Percentiles rank a stretch among this genome's conserved stretches.
These are phyloP conservation scores for Pythium diclinum DNA, from an alignment of 352 stramenopile species.

Conservation along the genomic window DNA sequence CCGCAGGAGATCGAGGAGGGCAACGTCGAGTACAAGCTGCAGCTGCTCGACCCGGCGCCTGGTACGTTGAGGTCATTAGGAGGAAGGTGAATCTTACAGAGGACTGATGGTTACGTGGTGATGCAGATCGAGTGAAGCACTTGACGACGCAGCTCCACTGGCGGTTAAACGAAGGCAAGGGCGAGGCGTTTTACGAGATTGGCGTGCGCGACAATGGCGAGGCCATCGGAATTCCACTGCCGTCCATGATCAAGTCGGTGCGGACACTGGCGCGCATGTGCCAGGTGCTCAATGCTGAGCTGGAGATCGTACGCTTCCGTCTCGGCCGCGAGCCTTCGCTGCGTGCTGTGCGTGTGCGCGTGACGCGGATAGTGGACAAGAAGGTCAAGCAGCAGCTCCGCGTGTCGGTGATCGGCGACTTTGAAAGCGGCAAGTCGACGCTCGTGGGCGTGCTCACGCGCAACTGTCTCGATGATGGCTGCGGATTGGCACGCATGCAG, in stretches of 20 bases:
- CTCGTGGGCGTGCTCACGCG: conserved; percentile 86
- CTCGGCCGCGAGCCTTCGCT: conserved; percentile 31
- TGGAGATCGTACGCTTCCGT: conserved; percentile 63
- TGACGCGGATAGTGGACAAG: conserved; percentile 49
- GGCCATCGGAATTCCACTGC: conserved; percentile 59
- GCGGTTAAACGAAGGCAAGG: conserved; percentile 86
- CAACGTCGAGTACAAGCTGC: conserved; percentile 91
- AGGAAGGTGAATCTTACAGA: no score
- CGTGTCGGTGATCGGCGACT: conserved; percentile 84
- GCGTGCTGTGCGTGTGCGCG: conserved; percentile 46
- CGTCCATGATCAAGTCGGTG: conserved; percentile 70
- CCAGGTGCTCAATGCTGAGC: conserved; percentile 59
- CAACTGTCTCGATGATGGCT: conserved; percentile 79
- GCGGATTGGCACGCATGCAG: conserved; percentile 85
- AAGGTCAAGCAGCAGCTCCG: conserved; percentile 59
- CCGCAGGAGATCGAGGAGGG: conserved; percentile 85
- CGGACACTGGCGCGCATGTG: conserved; percentile 73
- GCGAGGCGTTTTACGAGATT: conserved; percentile 84
- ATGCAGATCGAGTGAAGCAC: conserved; percentile 70
- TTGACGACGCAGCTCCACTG: conserved; percentile 90
- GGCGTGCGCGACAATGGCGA: conserved; percentile 84
- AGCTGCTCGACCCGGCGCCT: conserved; percentile 67
- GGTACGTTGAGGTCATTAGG: conserved; percentile 32
- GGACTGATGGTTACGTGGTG: not conserved
- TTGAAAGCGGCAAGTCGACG: conserved; percentile 88